Percentiles rank a stretch among this genome's conserved stretches.
Evolutionary conservation across 1,139 yeast species (phyloP).

Genomic region (Kluyveromyces sp.): DNA sequence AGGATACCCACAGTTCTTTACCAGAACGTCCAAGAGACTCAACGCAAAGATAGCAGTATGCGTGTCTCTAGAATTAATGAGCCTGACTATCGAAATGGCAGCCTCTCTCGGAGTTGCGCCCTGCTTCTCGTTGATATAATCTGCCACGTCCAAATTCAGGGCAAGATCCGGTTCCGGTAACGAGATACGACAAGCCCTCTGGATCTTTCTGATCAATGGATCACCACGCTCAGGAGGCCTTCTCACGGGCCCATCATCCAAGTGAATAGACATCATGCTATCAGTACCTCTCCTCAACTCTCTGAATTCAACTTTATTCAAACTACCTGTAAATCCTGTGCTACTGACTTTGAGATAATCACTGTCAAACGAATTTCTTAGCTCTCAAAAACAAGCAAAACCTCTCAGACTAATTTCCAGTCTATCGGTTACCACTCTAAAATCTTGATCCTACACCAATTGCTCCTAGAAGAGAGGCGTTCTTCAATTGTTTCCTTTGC

Average conservation of each 20-base stretch:
- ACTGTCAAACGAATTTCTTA: too few relatives aligned
- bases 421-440: not conserved
- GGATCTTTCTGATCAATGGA: slow-evolving; percentile 53
- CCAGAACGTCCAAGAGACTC: slow-evolving; percentile 71
- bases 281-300: not conserved
- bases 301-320: not conserved
- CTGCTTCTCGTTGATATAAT: slow-evolving; percentile 84
- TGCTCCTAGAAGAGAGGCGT: not conserved
- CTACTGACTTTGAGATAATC: not conserved
- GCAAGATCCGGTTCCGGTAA: slow-evolving; percentile 84
- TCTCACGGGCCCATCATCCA: slow-evolving; percentile 30
- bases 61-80: slow-evolving; percentile 75
- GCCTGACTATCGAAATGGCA: slow-evolving; percentile 78
- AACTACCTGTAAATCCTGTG: not conserved
- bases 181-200: slow-evolving; percentile 85
- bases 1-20: slow-evolving; percentile 96
- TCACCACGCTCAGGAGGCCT: slow-evolving; percentile 26
- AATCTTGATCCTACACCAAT: not conserved
- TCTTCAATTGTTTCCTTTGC: not conserved
- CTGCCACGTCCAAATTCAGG: slow-evolving; percentile 86
- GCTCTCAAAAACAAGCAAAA: too few relatives aligned
- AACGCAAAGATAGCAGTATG: slow-evolving; percentile 62
- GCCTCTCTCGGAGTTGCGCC: slow-evolving; percentile 92
- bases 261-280: slow-evolving; percentile 19
- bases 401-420: too few relatives aligned